These are phyloP conservation scores for Quercus glauca DNA, from an alignment of 306 rosid species.

Conservation along the genomic window DNA sequence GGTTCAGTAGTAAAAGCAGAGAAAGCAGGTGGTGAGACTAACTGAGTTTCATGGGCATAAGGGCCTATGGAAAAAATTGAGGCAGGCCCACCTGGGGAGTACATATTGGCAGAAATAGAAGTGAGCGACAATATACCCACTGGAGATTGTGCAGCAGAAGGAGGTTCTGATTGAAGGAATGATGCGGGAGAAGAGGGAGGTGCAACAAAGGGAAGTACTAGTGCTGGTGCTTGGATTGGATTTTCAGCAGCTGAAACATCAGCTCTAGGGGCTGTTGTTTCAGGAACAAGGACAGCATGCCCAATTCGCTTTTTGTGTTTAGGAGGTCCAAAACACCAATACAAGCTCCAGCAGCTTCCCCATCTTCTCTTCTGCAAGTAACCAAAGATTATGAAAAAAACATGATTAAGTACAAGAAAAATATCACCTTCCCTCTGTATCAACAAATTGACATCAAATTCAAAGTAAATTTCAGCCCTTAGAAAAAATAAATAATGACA, in stretches of 20 bases:
- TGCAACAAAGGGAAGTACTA: slow-evolving; percentile 72
- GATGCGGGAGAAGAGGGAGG: slow-evolving; percentile 99
- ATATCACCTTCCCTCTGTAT: neutral
- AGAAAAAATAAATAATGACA: neutral
- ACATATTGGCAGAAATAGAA: slow-evolving; percentile 77
- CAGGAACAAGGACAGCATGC: slow-evolving; percentile 72
- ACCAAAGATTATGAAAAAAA: slow-evolving; percentile 2
- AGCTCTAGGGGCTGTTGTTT: slow-evolving; percentile 36
- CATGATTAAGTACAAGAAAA: slow-evolving; percentile 14
- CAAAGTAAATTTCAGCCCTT: neutral
- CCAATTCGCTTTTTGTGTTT: slow-evolving; percentile 65
- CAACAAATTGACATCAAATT: neutral
- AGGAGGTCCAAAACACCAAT: slow-evolving; percentile 73
- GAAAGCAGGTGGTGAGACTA: slow-evolving; percentile 93
- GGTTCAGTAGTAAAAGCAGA: slow-evolving; percentile 85
- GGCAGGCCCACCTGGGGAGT: slow-evolving; percentile 85
- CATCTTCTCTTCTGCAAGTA: slow-evolving; percentile 80
- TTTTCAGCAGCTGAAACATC: slow-evolving; percentile 38
- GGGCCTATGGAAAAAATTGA: slow-evolving; percentile 95
- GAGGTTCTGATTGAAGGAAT: slow-evolving; percentile 87
- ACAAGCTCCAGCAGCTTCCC: slow-evolving; percentile 67
- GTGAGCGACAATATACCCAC: slow-evolving; percentile 43
- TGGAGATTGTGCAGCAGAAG: slow-evolving; percentile 85
- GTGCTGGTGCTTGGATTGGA: slow-evolving; percentile 40
- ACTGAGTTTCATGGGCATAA: slow-evolving; percentile 82